A percentile compares a stretch with the other conserved stretches of the same genome.
Conservation (phyloP, 345 rosid species). For the Pugionium dolabratum region DNA sequence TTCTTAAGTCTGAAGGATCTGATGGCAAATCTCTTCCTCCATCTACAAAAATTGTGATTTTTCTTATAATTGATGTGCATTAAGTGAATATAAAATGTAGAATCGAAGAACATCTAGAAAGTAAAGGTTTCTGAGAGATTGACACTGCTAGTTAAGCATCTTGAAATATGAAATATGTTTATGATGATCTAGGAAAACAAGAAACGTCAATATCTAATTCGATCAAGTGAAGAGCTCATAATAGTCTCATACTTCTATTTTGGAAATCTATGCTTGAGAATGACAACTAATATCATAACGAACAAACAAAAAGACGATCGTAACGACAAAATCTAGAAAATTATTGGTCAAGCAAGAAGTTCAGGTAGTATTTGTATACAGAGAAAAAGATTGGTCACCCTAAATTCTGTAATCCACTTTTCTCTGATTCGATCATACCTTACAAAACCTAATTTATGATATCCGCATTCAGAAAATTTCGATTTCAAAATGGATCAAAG, state of each 20-base stretch:
- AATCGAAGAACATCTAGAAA: constrained; percentile 4
- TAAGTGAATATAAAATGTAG: not conserved
- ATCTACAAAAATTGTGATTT: constrained; percentile 59
- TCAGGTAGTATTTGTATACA: constrained; percentile 1
- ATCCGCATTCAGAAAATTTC: not conserved
- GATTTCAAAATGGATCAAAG: not conserved
- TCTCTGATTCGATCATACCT: not conserved
- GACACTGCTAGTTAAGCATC: not conserved
- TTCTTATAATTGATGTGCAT: not conserved
- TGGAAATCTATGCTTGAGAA: not conserved
- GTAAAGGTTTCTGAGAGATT: not conserved
- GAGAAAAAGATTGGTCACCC: constrained; percentile 1
- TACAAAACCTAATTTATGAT: constrained; percentile 22
- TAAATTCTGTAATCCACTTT: not conserved
- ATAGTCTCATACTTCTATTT: not conserved
- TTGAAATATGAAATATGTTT: not conserved
- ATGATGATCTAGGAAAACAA: constrained; percentile 7
- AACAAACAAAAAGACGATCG: not conserved
- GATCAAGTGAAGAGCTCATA: not conserved
- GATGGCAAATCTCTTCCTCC: constrained; percentile 77
- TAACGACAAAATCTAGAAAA: not conserved
- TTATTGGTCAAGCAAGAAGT: constrained; percentile 1
- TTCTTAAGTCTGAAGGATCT: constrained; percentile 60
- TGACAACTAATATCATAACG: not conserved
- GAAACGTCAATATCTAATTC: constrained; percentile 8